These are phyloP conservation scores for Vinca major DNA, from an alignment of 305 asterid genomes.

Conservation along the genomic window DNA sequence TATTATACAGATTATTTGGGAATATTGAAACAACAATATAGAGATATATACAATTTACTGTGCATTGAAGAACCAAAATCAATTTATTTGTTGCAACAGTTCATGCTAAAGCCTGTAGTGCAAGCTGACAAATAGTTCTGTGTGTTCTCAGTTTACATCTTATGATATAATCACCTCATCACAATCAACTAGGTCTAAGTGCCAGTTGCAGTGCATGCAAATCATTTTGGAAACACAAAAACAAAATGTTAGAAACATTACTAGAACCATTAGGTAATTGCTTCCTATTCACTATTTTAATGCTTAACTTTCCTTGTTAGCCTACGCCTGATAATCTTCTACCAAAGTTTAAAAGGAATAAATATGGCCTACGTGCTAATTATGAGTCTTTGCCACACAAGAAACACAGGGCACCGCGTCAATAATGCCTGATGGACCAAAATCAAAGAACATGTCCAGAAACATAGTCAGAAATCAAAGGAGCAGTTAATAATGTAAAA, in stretches of 20 bases:
- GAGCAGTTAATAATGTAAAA: no score
- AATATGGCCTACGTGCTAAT: neutral
- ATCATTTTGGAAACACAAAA: neutral
- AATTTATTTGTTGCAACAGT: no score
- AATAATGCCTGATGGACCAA: neutral
- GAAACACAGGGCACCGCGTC: neutral
- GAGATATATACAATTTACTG: no score
- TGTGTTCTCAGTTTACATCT: neutral
- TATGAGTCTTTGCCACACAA: neutral
- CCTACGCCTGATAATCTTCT: neutral
- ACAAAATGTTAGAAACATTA: neutral
- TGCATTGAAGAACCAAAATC: no score
- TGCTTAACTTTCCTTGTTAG: neutral
- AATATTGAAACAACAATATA: no score
- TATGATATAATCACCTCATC: neutral
- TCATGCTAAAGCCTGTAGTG: neutral
- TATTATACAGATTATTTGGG: no score
- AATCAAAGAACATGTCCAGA: neutral
- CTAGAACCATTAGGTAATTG: neutral
- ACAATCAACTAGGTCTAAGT: neutral
- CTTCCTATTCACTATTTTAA: neutral
- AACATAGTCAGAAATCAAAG: neutral
- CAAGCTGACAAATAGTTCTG: neutral
- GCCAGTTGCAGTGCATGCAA: neutral
- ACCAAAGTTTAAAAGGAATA: neutral